Evolutionary conservation across 2,329 filamentous ascomycete genomes (phyloP).

Genomic region (Rhinocladiella similis): DNA sequence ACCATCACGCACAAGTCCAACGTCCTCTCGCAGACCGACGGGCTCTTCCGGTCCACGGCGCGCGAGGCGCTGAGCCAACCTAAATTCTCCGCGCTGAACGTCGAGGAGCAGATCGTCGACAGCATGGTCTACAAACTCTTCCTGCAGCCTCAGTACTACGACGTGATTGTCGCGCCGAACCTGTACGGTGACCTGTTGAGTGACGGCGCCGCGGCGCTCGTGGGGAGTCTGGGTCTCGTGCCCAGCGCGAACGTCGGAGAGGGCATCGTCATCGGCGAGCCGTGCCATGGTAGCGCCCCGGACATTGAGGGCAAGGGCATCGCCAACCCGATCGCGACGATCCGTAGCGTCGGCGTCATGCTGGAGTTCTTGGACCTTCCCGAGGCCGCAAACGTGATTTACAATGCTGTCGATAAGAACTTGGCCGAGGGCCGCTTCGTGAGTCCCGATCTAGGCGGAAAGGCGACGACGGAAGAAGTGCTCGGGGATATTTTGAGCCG

Average conservation of each 20-base stretch:
- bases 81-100: conserved; percentile 63
- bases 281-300: conserved; percentile 92
- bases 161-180: conserved; percentile 97
- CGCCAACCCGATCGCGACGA: conserved; percentile 93
- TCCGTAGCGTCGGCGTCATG: conserved; percentile 90
- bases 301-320: conserved; percentile 93
- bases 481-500: conserved; percentile 82
- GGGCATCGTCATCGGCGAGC: conserved; percentile 93
- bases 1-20: conserved; percentile 99
- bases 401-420: conserved; percentile 87
- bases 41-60: conserved; percentile 83
- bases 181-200: conserved; percentile 96
- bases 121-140: conserved; percentile 99
- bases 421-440: conserved; percentile 79
- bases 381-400: conserved; percentile 83
- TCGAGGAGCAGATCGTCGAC: conserved; percentile 98
- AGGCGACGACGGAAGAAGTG: conserved; percentile 81
- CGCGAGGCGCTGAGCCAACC: conserved; percentile 68
- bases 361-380: conserved; percentile 91
- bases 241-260: conserved; percentile 95
- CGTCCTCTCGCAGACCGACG: conserved; percentile 93
- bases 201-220: conserved; percentile 90
- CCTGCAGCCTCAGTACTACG: conserved; percentile 91
- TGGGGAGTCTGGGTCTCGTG: conserved; percentile 87
- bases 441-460: conserved; percentile 87